A percentile compares a stretch with the other conserved stretches of the same genome.
Evolutionary conservation across 768 basidiomycete genomes (phyloP).

Genomic region (Boletus vinaceobasis): DNA sequence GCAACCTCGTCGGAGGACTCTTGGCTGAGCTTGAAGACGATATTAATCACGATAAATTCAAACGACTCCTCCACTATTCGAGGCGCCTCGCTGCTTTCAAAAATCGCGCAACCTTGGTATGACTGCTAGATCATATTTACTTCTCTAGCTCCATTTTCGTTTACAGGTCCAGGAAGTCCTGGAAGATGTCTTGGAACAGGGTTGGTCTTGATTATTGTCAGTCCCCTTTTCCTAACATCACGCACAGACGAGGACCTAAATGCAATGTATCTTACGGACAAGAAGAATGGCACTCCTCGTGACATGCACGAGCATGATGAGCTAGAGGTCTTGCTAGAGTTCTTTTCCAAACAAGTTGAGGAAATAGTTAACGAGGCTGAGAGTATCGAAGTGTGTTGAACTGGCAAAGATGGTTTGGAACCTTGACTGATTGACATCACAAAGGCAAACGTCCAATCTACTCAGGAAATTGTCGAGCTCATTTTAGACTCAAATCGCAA

Average conservation of each 20-base stretch:
- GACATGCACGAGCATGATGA: slow-evolving; percentile 83
- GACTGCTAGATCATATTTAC: slow-evolving; percentile 9
- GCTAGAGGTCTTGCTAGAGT: slow-evolving; percentile 88
- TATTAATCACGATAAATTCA: slow-evolving; percentile 93
- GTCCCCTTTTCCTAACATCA: not conserved
- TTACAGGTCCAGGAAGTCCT: slow-evolving; percentile 81
- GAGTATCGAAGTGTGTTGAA: slow-evolving; percentile 65
- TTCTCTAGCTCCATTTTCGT: not conserved
- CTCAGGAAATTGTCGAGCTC: slow-evolving; percentile 96
- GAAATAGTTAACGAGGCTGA: slow-evolving; percentile 94
- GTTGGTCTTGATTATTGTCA: slow-evolving; percentile 36
- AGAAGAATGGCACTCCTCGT: slow-evolving; percentile 61
- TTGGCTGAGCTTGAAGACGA: slow-evolving; percentile 93
- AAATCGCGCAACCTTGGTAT: slow-evolving; percentile 81
- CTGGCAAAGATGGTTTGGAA: not conserved
- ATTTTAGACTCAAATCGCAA: slow-evolving; percentile 97
- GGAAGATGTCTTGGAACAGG: slow-evolving; percentile 89
- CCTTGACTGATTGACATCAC: not conserved
- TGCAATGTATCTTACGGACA: slow-evolving; percentile 93
- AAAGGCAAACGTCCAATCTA: slow-evolving; percentile 87
- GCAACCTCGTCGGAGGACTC: slow-evolving; percentile 84
- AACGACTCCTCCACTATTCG: slow-evolving; percentile 87
- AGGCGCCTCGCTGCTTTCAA: slow-evolving; percentile 85
- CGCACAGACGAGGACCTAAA: slow-evolving; percentile 84
- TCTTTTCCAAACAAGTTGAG: slow-evolving; percentile 94